Conservation (phyloP, 2,329 filamentous ascomycete genomes). For the Colletotrichum salicis region DNA sequence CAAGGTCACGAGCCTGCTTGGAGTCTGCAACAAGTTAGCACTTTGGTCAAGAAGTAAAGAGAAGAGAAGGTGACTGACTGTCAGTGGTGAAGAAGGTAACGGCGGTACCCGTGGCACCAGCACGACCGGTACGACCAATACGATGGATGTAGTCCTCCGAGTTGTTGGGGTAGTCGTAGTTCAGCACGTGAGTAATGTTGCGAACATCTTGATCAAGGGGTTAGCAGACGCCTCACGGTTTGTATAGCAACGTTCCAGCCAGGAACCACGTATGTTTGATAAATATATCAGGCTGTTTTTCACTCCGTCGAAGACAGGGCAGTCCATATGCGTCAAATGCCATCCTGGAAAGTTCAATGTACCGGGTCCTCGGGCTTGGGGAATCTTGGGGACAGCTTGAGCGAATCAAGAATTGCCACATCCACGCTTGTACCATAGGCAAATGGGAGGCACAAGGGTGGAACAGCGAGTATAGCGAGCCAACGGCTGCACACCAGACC, state of each 20-base stretch:
- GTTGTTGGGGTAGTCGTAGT: constrained; percentile 99
- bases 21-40: constrained; percentile 70
- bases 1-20: constrained; percentile 96
- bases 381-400: constrained; percentile 76
- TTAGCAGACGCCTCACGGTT: constrained; percentile 76
- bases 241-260: constrained; percentile 73
- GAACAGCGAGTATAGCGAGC: constrained; percentile 78
- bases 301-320: constrained; percentile 67
- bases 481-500: constrained; percentile 77
- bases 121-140: constrained; percentile 95
- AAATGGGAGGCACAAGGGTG: constrained; percentile 74
- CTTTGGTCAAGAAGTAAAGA: neutral
- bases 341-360: constrained; percentile 63
- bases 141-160: constrained; percentile 98
- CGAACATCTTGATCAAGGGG: constrained; percentile 91
- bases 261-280: constrained; percentile 57
- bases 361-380: constrained; percentile 67
- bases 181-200: constrained; percentile 99
- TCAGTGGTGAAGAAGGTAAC: constrained; percentile 99
- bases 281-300: constrained; percentile 64
- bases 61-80: constrained; percentile 72
- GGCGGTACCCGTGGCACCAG: constrained; percentile 92
- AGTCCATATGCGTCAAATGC: constrained; percentile 70
- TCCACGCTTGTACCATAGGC: constrained; percentile 78
- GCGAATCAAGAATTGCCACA: constrained; percentile 81